Percentiles rank a stretch among this genome's conserved stretches.
Evolutionary conservation across 768 basidiomycete genomes (phyloP).

Genomic region (Termitomyces sp.): DNA sequence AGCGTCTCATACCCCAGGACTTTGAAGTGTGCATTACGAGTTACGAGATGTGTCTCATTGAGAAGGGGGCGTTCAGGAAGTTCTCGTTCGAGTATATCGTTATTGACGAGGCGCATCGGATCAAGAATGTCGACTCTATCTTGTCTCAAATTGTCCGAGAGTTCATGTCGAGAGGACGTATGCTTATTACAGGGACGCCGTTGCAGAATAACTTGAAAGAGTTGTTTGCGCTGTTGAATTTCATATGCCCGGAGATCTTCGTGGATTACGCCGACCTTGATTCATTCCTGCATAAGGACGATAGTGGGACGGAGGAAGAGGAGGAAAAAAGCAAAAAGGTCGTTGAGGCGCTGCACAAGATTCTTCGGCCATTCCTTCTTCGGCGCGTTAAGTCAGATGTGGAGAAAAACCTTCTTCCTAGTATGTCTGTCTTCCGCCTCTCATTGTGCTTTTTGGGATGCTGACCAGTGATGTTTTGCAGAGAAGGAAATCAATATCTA

Average conservation of each 20-base stretch:
- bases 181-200: conserved; percentile 96
- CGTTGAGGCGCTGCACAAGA: conserved; percentile 96
- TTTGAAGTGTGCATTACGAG: conserved; percentile 95
- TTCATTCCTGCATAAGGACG: conserved; percentile 89
- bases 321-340: conserved; percentile 88
- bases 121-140: conserved; percentile 98
- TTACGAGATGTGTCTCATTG: conserved; percentile 96
- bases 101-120: conserved; percentile 98
- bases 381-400: conserved; percentile 95
- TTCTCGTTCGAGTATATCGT: conserved; percentile 97
- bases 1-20: conserved; percentile 74
- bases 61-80: conserved; percentile 88
- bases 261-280: conserved; percentile 89
- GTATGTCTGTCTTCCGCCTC: conserved; percentile 31
- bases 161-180: conserved; percentile 81
- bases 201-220: conserved; percentile 97
- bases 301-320: conserved; percentile 56
- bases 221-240: conserved; percentile 86
- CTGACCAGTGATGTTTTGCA: conserved; percentile 20
- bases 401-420: conserved; percentile 92
- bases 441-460: not conserved
- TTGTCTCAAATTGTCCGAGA: conserved; percentile 90
- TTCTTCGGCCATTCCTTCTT: conserved; percentile 89
- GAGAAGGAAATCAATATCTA: conserved; percentile 99
- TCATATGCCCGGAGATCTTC: conserved; percentile 96